Base-by-base conservation (phyloP, 2,329 filamentous ascomycete genomes). In the Paraphaeosphaeria minitans region DNA sequence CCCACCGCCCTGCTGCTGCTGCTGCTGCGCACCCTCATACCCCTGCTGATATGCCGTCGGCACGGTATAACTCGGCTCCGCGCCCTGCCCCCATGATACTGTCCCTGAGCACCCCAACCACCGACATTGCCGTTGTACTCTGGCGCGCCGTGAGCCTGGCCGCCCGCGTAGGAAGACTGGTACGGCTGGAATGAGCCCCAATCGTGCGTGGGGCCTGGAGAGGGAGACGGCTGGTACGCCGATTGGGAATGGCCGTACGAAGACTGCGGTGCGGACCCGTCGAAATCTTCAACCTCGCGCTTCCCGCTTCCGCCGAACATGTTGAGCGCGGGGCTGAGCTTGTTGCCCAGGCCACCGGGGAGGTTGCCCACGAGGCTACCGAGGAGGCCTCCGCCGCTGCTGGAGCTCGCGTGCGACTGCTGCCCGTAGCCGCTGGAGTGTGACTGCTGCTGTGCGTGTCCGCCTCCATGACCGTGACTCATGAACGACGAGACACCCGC, bases 1-100 rank as follows among this genome's bases (percentile, higher is more conserved):
- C 13, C 59, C 64, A 33, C 62, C 63, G 8, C 56, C 53, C 21
- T 56, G 39, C 12, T 57, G 55, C 10, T 56, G 53, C 21, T 56
- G 39, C 12, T 57, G 55, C 19, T 54, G 35, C 7, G 29, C 29
- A 19, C 67, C 68, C 63, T 77, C 74, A 53, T 73, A 75, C 0
- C 74, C 74, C 55, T 77, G 74, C 60, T 77, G 74, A 61, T 76
- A 77, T 16, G 69, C 68, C 39, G 73, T 76, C 2, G 72, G 74
- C 16, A 76, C 60, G 10, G 66, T 66, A 55, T 75, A 75, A 24
- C 67, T 67, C 9, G 73, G 73, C 51, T 75, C 73, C 7, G 60
- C 66, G 10, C 73, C 73, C 45, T 73, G 66, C 73, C 72, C 33
- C 70, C 74, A 3, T 65, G 57, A 59, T 69, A 75, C 57, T 75